phyloP scores from a whole-genome alignment of 768 basidiomycete species.

The Suillus hirtellus region DNA sequence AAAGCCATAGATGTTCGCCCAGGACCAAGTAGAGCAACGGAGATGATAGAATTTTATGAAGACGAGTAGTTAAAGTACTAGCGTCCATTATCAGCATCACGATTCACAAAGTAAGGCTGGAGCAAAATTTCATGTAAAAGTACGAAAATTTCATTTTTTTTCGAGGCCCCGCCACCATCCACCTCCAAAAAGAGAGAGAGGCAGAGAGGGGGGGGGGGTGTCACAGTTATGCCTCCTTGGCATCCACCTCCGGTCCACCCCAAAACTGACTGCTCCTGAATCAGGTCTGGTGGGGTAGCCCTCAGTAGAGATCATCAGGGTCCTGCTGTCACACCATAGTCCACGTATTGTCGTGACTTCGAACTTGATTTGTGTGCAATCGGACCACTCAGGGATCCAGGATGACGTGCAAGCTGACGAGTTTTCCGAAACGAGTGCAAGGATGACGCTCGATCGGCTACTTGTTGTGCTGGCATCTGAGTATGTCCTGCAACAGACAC shows the following conservation, averaged over 20 bases:
- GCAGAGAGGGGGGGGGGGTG: no score
- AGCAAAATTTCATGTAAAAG: no score
- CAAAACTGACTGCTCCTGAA: not conserved
- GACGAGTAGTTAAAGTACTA: not conserved
- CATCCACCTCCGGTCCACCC: not conserved
- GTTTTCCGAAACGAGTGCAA: not conserved
- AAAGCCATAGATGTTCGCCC: no score
- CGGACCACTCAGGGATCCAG: no score
- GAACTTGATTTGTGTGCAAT: not conserved
- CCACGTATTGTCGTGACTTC: not conserved
- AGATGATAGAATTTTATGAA: no score
- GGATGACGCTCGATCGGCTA: not conserved
- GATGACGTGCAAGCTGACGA: not conserved
- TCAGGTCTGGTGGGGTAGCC: not conserved
- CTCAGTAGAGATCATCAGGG: not conserved
- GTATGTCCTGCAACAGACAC: not conserved
- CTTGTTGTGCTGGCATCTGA: conserved; percentile 3
- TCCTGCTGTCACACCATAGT: not conserved
- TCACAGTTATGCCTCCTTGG: not conserved
- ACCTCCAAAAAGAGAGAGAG: not conserved
- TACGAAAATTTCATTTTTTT: not conserved
- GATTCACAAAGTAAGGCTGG: not conserved
- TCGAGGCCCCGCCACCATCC: not conserved
- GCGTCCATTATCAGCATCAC: not conserved
- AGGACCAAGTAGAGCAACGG: no score